Base-by-base conservation (phyloP, 2,329 filamentous ascomycete genomes). In the Paecilomyces formosus region DNA sequence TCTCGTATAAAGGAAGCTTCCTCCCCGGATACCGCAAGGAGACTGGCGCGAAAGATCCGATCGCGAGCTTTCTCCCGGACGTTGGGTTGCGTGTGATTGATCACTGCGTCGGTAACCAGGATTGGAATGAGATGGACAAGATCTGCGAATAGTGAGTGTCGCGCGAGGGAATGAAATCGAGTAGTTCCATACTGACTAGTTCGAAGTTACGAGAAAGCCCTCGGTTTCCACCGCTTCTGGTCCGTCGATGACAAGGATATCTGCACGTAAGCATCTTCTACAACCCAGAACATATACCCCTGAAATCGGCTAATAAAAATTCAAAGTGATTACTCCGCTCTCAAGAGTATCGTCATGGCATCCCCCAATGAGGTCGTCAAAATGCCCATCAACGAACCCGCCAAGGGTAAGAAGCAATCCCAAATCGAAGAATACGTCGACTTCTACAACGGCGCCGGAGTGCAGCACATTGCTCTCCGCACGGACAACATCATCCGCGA, bases 361-460 rank as follows among this genome's bases (percentile, higher is more conserved):
- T 90, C 87, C 3, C 85, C 86, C 60, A 90, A 92, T 78, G 88
- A 93, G 59, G 74, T 88, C 3, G 91, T 97, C 76, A 97, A 97
- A 79, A 97, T 97, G 92, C 93, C 93, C 68, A 96, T 97, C 83
- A 97, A 97, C 80, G 92, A 97, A 78, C 93, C 93, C 1, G 93
- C 93, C 0, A 80, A 84, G 1, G 93, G 92, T 60, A 94, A 94
- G 79, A 93, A 90, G 77, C 90, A 91, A 75, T 90, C 87, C 11
- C 93, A 97, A 78, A 97, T 97, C 66, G 92, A 97, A 74, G 93
- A 97, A 78, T 92, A 88, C 71, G 86, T 97, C 64, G 82, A 90
- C 72, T 97, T 94, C 81, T 96, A 96, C 79, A 85, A 88, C 55
- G 93, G 93, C 0, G 80, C 92, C 0, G 93, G 93, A 53, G 91